Conservation (phyloP, 2,329 filamentous ascomycete genomes). For the Rachicladosporium sp. region DNA sequence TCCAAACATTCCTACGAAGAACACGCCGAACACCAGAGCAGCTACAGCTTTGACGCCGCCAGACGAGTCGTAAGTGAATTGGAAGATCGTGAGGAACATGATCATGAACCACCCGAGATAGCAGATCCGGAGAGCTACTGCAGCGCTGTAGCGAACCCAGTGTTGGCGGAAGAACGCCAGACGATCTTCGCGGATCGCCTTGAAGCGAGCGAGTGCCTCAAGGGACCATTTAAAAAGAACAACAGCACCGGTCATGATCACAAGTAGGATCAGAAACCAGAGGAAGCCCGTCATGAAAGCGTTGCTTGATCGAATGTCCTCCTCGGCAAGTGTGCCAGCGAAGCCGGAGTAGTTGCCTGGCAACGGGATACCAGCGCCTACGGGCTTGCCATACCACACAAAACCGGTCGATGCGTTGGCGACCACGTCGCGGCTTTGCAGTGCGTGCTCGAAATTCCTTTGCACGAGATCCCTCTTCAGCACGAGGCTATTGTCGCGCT, state of each 20-base stretch:
- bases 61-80: slow-evolving; percentile 52
- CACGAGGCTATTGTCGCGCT: slow-evolving; percentile 13
- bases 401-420: slow-evolving; percentile 33
- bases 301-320: slow-evolving; percentile 55
- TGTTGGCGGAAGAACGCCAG: slow-evolving; percentile 55
- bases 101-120: slow-evolving; percentile 60
- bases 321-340: slow-evolving; percentile 49
- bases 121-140: slow-evolving; percentile 47
- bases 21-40: slow-evolving; percentile 50
- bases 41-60: slow-evolving; percentile 52
- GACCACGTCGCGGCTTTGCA: slow-evolving; percentile 27
- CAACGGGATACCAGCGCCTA: slow-evolving; percentile 52
- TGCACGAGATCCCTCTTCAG: slow-evolving; percentile 19
- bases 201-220: slow-evolving; percentile 42
- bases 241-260: slow-evolving; percentile 37
- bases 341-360: slow-evolving; percentile 64
- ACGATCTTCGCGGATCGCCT: slow-evolving; percentile 46
- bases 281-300: slow-evolving; percentile 60
- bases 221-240: slow-evolving; percentile 46
- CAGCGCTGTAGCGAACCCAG: slow-evolving; percentile 47
- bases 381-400: slow-evolving; percentile 53
- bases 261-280: slow-evolving; percentile 57
- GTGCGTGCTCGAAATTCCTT: slow-evolving; percentile 19
- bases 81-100: slow-evolving; percentile 56
- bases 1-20: slow-evolving; percentile 46